phyloP scores from a whole-genome alignment of 1,139 yeast genomes.

The Sugiyamaella novakii region DNA sequence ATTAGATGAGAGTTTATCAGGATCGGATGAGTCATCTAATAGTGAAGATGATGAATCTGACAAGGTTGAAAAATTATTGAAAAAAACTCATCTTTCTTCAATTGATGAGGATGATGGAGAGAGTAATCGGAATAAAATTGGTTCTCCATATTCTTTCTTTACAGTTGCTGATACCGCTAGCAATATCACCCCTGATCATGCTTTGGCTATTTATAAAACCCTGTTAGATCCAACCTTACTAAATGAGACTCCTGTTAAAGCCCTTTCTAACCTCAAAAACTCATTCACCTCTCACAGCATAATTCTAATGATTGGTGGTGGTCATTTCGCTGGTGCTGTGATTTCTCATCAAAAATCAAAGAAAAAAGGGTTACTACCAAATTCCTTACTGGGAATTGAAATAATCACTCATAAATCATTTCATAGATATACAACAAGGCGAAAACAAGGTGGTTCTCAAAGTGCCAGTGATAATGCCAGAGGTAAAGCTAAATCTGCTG shows the following conservation, averaged over 20 bases:
- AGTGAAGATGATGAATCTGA: conserved; percentile 43
- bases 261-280: conserved; percentile 44
- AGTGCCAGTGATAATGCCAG: conserved; percentile 87
- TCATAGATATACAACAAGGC: conserved; percentile 92
- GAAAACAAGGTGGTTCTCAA: conserved; percentile 98
- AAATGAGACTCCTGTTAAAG: conserved; percentile 47
- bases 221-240: conserved; percentile 54
- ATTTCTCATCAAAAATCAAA: conserved; percentile 68
- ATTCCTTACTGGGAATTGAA: conserved; percentile 49
- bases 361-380: conserved; percentile 49
- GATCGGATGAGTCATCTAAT: conserved; percentile 37
- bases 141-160: conserved; percentile 63
- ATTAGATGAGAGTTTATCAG: conserved; percentile 60
- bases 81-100: conserved; percentile 24
- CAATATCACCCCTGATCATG: conserved; percentile 41
- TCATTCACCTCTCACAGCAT: conserved; percentile 55
- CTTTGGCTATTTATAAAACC: conserved; percentile 71
- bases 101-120: conserved; percentile 32
- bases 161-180: conserved; percentile 50
- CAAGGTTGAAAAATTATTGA: conserved; percentile 5
- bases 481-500: conserved; percentile 97
- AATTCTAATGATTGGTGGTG: conserved; percentile 93
- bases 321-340: conserved; percentile 96
- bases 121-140: conserved; percentile 25
- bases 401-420: conserved; percentile 79